phyloP scores from a whole-genome alignment of 2,329 filamentous ascomycete genomes.

The Xylogone sp. region DNA sequence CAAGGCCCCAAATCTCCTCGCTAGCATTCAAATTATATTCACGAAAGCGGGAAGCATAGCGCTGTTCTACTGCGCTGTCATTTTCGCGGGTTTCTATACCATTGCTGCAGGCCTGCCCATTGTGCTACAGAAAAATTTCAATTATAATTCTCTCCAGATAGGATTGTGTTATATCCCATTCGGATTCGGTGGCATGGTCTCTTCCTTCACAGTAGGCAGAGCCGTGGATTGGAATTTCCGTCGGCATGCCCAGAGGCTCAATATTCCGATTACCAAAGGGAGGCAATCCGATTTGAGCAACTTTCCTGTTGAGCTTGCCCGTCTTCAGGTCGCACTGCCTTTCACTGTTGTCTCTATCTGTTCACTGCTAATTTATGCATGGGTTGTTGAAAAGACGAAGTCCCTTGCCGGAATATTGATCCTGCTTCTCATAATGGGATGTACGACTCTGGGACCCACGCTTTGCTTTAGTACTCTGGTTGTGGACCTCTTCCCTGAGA shows the following conservation, averaged over 20 bases:
- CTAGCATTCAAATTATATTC: constrained; percentile 1
- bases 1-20: constrained; percentile 1
- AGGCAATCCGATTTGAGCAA: constrained; percentile 42
- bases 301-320: constrained; percentile 28
- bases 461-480: constrained; percentile 4
- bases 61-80: constrained; percentile 3
- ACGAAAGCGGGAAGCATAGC: neutral
- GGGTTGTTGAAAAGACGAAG: constrained; percentile 16
- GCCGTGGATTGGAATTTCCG: constrained; percentile 53
- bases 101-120: constrained; percentile 4
- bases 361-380: constrained; percentile 22
- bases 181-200: constrained; percentile 32
- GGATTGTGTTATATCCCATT: constrained; percentile 33
- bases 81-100: constrained; percentile 1
- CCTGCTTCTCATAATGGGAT: neutral
- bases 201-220: constrained; percentile 33
- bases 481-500: constrained; percentile 5
- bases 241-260: constrained; percentile 39
- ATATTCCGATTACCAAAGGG: constrained; percentile 38
- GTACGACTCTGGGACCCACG: neutral
- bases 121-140: constrained; percentile 1
- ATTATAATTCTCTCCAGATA: constrained; percentile 38
- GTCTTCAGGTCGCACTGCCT: constrained; percentile 10
- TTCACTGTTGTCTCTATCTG: constrained; percentile 11
- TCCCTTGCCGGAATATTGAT: neutral